phyloP scores from a whole-genome alignment of 495 filamentous ascomycete species.

The Aspergillus conjunctus region DNA sequence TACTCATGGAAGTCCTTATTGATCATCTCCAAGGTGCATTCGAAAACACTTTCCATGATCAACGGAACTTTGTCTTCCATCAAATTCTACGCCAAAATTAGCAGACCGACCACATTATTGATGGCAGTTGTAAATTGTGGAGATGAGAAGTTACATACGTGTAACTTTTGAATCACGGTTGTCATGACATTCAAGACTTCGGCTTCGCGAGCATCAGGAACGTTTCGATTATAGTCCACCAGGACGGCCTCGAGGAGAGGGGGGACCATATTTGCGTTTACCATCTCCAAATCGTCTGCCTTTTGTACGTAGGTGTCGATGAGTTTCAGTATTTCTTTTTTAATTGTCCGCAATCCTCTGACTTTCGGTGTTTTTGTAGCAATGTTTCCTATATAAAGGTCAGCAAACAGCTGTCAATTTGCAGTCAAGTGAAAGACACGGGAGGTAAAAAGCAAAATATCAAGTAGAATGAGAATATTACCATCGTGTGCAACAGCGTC shows the following conservation, averaged over 20 bases:
- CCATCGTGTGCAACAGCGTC: conserved; percentile 85
- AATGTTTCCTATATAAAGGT: conserved; percentile 65
- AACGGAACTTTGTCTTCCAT: conserved; percentile 98
- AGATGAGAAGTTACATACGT: conserved; percentile 61
- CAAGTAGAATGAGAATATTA: conserved; percentile 41
- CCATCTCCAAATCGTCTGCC: conserved; percentile 91
- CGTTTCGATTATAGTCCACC: conserved; percentile 95
- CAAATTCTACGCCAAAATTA: conserved; percentile 55
- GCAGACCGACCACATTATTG: too few relatives aligned
- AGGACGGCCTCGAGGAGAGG: conserved; percentile 93
- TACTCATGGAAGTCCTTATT: conserved; percentile 99
- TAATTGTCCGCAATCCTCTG: conserved; percentile 92
- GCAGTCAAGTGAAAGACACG: not conserved
- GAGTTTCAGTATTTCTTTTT: conserved; percentile 98
- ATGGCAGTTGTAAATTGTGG: conserved; percentile 3
- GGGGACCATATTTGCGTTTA: conserved; percentile 92
- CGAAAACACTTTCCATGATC: conserved; percentile 98
- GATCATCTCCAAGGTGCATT: conserved; percentile 99
- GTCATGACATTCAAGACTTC: conserved; percentile 98
- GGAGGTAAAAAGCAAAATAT: conserved; percentile 4
- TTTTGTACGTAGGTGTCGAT: conserved; percentile 98
- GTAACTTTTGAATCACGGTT: conserved; percentile 91
- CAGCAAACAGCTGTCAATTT: conserved; percentile 1
- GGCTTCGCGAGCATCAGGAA: conserved; percentile 92
- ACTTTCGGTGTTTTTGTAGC: conserved; percentile 98